Evolutionary conservation across 2,329 filamentous ascomycete genomes (phyloP).

Genomic region (Pestalotiopsis sp.): DNA sequence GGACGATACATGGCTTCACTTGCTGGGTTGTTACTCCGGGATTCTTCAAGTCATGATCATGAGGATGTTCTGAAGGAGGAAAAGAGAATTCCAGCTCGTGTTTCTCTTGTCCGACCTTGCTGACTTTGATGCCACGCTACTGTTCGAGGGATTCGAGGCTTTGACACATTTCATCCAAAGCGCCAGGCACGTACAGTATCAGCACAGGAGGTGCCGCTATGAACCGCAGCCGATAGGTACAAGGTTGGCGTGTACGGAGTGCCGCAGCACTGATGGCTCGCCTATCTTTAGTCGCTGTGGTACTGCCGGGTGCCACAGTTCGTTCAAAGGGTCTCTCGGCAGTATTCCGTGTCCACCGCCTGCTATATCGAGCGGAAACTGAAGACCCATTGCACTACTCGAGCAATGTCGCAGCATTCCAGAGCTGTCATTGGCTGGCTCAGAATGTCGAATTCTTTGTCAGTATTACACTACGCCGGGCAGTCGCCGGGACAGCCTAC

Average conservation of each 20-base stretch:
- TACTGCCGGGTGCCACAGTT: neutral
- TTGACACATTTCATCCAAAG: neutral
- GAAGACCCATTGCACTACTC: neutral
- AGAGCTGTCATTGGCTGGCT: neutral
- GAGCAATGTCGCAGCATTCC: neutral
- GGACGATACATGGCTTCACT: neutral
- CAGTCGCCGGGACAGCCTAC: neutral
- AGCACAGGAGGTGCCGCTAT: neutral
- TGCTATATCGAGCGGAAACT: neutral
- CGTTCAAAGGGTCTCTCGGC: neutral
- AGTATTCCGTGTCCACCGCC: constrained; percentile 1
- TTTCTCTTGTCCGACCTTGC: constrained; percentile 3
- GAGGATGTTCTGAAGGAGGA: neutral
- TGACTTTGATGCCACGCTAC: constrained; percentile 4
- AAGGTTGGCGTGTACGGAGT: neutral
- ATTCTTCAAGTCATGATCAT: constrained; percentile 16
- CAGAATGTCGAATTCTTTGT: neutral
- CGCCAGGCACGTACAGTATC: neutral
- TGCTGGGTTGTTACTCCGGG: neutral
- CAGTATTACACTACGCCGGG: neutral
- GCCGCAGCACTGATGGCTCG: neutral
- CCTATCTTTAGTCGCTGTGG: neutral
- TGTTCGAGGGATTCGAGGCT: constrained; percentile 3
- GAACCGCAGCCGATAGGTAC: neutral
- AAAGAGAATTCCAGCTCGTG: neutral